Evolutionary conservation across 129 eudicot species (phyloP).

Genomic region (Saussurea involucrata): DNA sequence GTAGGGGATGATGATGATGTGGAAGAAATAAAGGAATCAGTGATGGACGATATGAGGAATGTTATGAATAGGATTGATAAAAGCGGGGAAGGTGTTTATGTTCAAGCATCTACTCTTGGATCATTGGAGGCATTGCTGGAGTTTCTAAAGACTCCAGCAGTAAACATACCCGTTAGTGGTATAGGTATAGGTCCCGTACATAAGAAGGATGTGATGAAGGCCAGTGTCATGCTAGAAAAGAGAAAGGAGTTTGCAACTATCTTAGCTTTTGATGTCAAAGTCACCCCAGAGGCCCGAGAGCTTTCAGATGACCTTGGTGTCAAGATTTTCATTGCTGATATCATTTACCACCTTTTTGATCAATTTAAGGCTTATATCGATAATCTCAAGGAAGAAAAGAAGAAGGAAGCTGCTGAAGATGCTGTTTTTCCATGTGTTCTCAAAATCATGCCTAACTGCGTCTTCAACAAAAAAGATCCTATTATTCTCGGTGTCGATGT

Average conservation of each 20-base stretch:
- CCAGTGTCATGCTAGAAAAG: constrained; percentile 96
- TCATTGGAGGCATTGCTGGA: constrained; percentile 86
- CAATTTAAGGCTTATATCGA: constrained; percentile 93
- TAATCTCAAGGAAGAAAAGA: constrained; percentile 89
- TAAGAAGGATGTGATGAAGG: constrained; percentile 92
- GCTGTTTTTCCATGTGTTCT: constrained; percentile 95
- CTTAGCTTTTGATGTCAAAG: constrained; percentile 92
- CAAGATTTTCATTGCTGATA: constrained; percentile 73
- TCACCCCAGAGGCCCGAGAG: constrained; percentile 85
- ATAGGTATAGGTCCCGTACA: constrained; percentile 97
- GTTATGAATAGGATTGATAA: constrained; percentile 90
- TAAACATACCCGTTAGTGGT: constrained; percentile 91
- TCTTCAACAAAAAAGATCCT: constrained; percentile 90
- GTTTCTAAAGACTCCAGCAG: constrained; percentile 80
- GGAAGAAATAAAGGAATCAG: constrained; percentile 63
- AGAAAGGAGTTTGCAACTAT: constrained; percentile 80
- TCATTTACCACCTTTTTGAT: constrained; percentile 79
- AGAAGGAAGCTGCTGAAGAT: constrained; percentile 82
- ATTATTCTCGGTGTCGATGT: constrained; percentile 91
- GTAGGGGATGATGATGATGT: constrained; percentile 84
- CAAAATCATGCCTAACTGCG: constrained; percentile 72
- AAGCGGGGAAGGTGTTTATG: constrained; percentile 90
- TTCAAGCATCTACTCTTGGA: constrained; percentile 95
- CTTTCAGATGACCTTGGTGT: constrained; percentile 87
- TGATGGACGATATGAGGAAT: constrained; percentile 79